Percentiles rank a stretch among this genome's conserved stretches.
Conservation (phyloP, 192 early-diverging fungal genomes). For the Coemansia umbellata region DNA sequence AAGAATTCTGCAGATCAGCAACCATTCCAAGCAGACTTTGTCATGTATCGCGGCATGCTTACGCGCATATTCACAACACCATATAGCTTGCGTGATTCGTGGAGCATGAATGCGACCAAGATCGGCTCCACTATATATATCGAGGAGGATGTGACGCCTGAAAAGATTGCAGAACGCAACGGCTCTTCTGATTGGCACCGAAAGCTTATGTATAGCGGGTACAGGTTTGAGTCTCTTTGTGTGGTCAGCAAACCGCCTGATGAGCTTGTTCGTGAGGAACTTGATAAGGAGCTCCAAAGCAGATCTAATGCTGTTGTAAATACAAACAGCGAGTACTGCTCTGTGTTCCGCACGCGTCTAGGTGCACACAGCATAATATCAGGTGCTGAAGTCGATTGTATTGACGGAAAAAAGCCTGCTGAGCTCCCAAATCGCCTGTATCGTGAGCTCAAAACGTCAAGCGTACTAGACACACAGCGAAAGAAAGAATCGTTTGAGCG, state of each 20-base stretch:
- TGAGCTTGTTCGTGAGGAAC: conserved; percentile 9
- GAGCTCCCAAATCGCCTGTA: conserved; percentile 62
- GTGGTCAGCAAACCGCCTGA: conserved; percentile 59
- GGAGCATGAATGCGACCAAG: conserved; percentile 76
- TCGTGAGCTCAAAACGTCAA: conserved; percentile 81
- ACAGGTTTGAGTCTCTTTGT: conserved; percentile 81
- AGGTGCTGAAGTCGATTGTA: conserved; percentile 93
- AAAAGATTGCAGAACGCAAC: conserved; percentile 29
- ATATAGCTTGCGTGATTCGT: conserved; percentile 68
- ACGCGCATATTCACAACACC: conserved; percentile 84
- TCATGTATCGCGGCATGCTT: conserved; percentile 87
- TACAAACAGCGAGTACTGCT: conserved; percentile 86
- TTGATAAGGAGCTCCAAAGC: not conserved
- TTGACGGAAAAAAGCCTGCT: conserved; percentile 49
- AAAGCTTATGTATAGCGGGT: conserved; percentile 82
- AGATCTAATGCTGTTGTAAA: conserved; percentile 53
- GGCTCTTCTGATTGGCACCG: conserved; percentile 55
- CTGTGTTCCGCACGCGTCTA: conserved; percentile 75
- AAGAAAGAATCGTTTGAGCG: conserved; percentile 66
- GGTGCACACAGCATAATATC: conserved; percentile 67
- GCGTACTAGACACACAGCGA: conserved; percentile 18
- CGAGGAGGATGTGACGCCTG: conserved; percentile 61
- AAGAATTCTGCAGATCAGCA: not conserved
- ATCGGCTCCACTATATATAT: conserved; percentile 65
- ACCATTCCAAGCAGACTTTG: conserved; percentile 39